phyloP scores from a whole-genome alignment of 805 yeast species.

The Metschnikowia sp. region DNA sequence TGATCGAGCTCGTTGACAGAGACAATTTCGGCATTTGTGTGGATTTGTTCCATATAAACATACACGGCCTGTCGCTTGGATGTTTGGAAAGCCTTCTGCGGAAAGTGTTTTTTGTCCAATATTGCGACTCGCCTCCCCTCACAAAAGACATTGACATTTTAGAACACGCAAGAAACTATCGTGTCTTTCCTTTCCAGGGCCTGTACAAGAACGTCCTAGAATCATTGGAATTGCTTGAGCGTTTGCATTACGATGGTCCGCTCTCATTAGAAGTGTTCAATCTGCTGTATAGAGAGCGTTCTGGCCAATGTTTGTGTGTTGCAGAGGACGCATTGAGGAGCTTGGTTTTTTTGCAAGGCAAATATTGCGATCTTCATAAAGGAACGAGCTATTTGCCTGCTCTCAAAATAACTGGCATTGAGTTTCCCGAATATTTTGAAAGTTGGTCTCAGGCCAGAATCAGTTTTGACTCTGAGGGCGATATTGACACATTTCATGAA shows the following conservation, averaged over 20 bases:
- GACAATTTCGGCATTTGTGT: slow-evolving; percentile 26
- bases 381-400: not conserved
- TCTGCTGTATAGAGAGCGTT: slow-evolving; percentile 6
- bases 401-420: not conserved
- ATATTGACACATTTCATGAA: not conserved
- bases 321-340: slow-evolving; percentile 18
- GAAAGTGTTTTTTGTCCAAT: slow-evolving; percentile 24
- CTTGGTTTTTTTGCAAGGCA: slow-evolving; percentile 11
- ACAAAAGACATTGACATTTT: slow-evolving; percentile 7
- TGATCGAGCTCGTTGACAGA: slow-evolving; percentile 19
- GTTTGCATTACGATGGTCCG: slow-evolving; percentile 12
- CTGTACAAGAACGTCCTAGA: slow-evolving; percentile 8
- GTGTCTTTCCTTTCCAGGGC: not conserved
- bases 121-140: slow-evolving; percentile 21
- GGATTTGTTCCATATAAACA: slow-evolving; percentile 26
- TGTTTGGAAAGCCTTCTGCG: slow-evolving; percentile 3
- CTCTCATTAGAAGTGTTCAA: slow-evolving; percentile 18
- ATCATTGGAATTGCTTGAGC: slow-evolving; percentile 2
- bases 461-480: not conserved
- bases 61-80: not conserved
- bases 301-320: slow-evolving; percentile 2
- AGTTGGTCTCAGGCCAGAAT: not conserved
- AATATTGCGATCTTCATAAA: not conserved
- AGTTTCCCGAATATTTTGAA: not conserved
- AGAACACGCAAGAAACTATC: slow-evolving; percentile 5